These are phyloP conservation scores for Cokeromyces recurvatus DNA, from an alignment of 371 early-diverging fungal species.

Conservation along the genomic window DNA sequence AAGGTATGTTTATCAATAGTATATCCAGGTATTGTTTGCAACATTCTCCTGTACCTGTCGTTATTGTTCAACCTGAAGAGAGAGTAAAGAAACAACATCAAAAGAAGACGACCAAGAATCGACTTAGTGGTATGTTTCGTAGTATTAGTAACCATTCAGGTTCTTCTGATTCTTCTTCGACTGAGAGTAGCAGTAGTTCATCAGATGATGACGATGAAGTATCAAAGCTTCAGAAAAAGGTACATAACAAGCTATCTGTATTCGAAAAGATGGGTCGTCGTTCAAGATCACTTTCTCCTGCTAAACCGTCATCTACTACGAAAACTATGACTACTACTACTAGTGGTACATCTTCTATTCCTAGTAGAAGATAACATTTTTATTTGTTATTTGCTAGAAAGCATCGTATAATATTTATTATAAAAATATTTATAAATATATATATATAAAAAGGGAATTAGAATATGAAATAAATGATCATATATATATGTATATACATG, in stretches of 20 bases:
- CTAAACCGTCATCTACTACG: conserved; percentile 16
- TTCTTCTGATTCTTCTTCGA: conserved; percentile 23
- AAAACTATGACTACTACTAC: too few relatives aligned
- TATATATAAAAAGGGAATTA: too few relatives aligned
- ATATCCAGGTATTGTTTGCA: conserved; percentile 59
- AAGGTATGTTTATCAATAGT: conserved; percentile 55
- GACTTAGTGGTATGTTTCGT: conserved; percentile 43
- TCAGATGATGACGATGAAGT: conserved; percentile 22
- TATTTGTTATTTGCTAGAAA: too few relatives aligned
- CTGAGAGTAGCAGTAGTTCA: conserved; percentile 19
- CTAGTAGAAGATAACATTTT: too few relatives aligned
- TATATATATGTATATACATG: too few relatives aligned
- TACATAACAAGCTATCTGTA: conserved; percentile 27
- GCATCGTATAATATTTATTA: too few relatives aligned
- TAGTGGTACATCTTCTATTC: too few relatives aligned
- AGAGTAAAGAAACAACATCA: conserved; percentile 37
- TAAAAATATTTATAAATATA: too few relatives aligned
- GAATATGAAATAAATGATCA: too few relatives aligned
- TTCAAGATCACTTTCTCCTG: conserved; percentile 37
- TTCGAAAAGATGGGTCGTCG: conserved; percentile 31
- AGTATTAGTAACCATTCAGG: too few relatives aligned
- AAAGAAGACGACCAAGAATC: conserved; percentile 37
- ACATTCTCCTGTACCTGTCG: conserved; percentile 54
- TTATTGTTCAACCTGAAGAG: conserved; percentile 55
- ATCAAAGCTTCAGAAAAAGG: conserved; percentile 20